Base-by-base conservation (phyloP, 2,329 filamentous ascomycete species). In the Aureobasidium uvarum region DNA sequence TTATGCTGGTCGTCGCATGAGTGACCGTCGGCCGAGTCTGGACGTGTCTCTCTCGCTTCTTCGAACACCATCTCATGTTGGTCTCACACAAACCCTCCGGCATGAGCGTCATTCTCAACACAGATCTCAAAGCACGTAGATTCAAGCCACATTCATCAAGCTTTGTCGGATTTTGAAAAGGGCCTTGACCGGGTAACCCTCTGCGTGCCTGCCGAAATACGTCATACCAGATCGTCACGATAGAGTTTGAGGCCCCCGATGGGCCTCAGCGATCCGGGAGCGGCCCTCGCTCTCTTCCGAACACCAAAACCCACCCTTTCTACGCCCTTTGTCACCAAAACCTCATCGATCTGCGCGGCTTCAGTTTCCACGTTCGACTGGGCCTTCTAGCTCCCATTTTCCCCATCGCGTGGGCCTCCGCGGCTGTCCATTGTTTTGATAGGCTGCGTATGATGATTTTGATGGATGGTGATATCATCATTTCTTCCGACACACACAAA, bases 271-370 rank as follows among this genome's bases (percentile, higher is more conserved):
- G 55, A 59, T 36, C 28, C 55, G 39, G 55, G n/a, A 59, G 33
- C 55, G 55, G 55, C 18, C 18, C 18, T 36, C n/a, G 25, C 25
- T 46, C 39, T 39, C 39, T 5, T 36, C 55, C 55, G 41, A 4
- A 3, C 55, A 36, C 25, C 55, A 46, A 59, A 46, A 45, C 6
- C 8, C 13, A 13, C 5, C 14, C 51, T 13, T 55, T 52, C 18
- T 20, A 20, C 54, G 18, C 38, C 38, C n/a, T 43, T 45, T 46
- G 28, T 36, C 38, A 46, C 18, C 41, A 46, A 46, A 23, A 45
- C 4, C 14, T 46, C 55, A 62, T 52, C 59, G 59, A 63, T 63
- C 46, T 18, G 14, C 59, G 51, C 59, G 59, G 46, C 23, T 63
- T 33, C 43, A 31, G 36, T 63, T 63, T 52, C 59, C 33, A 52